Conservation (phyloP, 2,329 filamentous ascomycete species). For the Camptophora hylomeconis region DNA sequence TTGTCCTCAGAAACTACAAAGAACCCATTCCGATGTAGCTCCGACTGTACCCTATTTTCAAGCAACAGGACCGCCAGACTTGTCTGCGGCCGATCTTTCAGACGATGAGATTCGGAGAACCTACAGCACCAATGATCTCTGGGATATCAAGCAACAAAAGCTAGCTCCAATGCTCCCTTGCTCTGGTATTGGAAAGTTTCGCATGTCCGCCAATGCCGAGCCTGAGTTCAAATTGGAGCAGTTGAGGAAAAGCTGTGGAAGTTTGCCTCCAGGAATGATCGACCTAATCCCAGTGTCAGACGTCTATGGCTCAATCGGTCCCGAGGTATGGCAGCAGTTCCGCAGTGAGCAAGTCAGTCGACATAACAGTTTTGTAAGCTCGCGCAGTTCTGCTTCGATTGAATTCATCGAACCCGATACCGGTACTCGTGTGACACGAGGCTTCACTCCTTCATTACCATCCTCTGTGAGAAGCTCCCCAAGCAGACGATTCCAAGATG, state of each 20-base stretch:
- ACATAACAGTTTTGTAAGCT: slow-evolving; percentile 8
- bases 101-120: slow-evolving; percentile 10
- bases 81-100: slow-evolving; percentile 8
- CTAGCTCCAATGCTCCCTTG: slow-evolving; percentile 11
- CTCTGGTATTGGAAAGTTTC: slow-evolving; percentile 15
- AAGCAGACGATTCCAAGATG: slow-evolving; percentile 10
- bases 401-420: slow-evolving; percentile 12
- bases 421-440: slow-evolving; percentile 12
- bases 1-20: slow-evolving; percentile 3
- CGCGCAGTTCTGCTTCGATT: slow-evolving; percentile 5
- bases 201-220: slow-evolving; percentile 12
- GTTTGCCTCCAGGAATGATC: slow-evolving; percentile 8
- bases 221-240: slow-evolving; percentile 12
- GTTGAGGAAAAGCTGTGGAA: slow-evolving; percentile 7
- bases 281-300: slow-evolving; percentile 9
- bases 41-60: neutral
- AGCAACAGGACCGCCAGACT: slow-evolving; percentile 7
- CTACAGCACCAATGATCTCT: slow-evolving; percentile 12
- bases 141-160: slow-evolving; percentile 8
- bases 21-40: slow-evolving; percentile 7
- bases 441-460: slow-evolving; percentile 10
- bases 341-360: slow-evolving; percentile 5
- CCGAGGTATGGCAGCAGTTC: slow-evolving; percentile 9
- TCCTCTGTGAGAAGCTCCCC: slow-evolving; percentile 13
- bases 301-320: slow-evolving; percentile 9